A percentile compares a stretch with the other conserved stretches of the same genome.
Conservation (phyloP, 164 flowering plant genomes). For the Platanus orientalis region DNA sequence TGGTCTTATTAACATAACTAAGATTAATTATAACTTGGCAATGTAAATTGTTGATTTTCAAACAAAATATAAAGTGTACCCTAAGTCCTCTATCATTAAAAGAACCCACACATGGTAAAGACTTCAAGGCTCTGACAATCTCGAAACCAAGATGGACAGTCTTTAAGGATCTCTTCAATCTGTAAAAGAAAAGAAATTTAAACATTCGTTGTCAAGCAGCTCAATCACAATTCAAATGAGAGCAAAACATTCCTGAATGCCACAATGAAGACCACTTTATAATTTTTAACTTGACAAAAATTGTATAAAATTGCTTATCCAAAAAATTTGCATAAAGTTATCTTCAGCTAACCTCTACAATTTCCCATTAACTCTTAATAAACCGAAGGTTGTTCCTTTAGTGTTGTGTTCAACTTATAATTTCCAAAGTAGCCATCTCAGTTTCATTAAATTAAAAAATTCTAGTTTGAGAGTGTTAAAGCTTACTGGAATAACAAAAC, state of each 20-base stretch:
- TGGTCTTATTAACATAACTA: no score
- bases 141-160: constrained; percentile 94
- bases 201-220: background rate
- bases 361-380: no score
- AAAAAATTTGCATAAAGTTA: no score
- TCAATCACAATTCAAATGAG: background rate
- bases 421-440: no score
- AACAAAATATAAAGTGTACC: no score
- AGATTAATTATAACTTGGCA: no score
- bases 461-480: background rate
- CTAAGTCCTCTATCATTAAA: no score
- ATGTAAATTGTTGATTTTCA: no score
- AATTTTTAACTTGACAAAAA: background rate
- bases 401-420: background rate
- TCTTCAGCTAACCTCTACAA: no score
- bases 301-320: no score
- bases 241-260: background rate
- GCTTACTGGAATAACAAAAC: no score
- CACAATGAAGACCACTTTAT: background rate
- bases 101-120: constrained; percentile 66
- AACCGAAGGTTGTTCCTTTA: no score
- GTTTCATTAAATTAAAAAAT: background rate
- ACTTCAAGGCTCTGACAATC: constrained; percentile 94
- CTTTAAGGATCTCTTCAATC: constrained; percentile 96
- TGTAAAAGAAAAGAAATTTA: constrained; percentile 20